These are phyloP conservation scores for Penicillium atrosanguineum DNA, from an alignment of 495 filamentous ascomycete species.

Conservation along the genomic window DNA sequence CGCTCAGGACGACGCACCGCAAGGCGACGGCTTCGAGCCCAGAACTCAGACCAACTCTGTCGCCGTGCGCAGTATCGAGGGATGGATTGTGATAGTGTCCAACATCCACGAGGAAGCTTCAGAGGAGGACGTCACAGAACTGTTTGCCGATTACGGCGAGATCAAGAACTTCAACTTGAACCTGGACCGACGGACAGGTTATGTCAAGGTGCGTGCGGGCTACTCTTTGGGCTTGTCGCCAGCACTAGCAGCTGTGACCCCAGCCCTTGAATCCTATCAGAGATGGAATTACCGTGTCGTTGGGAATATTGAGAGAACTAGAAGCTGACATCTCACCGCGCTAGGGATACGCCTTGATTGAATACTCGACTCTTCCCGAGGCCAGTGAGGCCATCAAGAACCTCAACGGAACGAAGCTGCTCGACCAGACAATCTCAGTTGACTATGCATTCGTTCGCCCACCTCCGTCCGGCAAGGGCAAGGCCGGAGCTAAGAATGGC, in stretches of 20 bases:
- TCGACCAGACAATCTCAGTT: constrained; percentile 88
- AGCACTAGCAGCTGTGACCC: background rate
- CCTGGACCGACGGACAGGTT: constrained; percentile 90
- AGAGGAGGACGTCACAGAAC: constrained; percentile 92
- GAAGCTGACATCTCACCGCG: constrained; percentile 9
- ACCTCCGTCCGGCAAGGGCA: constrained; percentile 65
- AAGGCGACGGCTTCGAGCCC: constrained; percentile 58
- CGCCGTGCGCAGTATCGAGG: constrained; percentile 96
- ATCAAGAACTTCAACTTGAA: constrained; percentile 98
- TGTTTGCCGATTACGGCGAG: constrained; percentile 94
- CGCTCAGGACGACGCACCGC: constrained; percentile 42
- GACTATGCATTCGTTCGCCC: constrained; percentile 98
- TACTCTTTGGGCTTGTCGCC: background rate
- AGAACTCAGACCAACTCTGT: constrained; percentile 78
- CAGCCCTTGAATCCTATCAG: background rate
- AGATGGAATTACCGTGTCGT: background rate
- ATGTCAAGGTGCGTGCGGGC: constrained; percentile 76
- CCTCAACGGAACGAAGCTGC: constrained; percentile 74
- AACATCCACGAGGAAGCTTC: constrained; percentile 98
- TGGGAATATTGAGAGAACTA: background rate
- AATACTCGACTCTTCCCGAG: constrained; percentile 85
- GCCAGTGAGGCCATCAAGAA: constrained; percentile 83
- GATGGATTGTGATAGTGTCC: constrained; percentile 96
- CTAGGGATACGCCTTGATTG: constrained; percentile 90
- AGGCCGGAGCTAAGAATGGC: constrained; percentile 49